phyloP scores from a whole-genome alignment of 176 grass and related monocot species.

The Rhynchospora breviuscula region DNA sequence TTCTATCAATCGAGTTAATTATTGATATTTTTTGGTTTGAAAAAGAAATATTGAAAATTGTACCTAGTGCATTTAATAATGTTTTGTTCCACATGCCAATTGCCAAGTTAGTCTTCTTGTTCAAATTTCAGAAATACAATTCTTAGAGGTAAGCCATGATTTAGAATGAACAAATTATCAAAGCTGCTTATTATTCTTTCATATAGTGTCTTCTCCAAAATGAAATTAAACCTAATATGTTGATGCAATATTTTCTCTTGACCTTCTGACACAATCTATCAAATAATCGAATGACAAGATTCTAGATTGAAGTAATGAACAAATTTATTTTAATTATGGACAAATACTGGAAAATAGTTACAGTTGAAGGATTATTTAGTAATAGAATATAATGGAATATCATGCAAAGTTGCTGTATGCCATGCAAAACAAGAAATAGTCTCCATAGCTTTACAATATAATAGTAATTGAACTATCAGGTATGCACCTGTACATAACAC shows the following conservation, averaged over 20 bases:
- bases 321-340: neutral
- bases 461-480: neutral
- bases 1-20: neutral
- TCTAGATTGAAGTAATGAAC: neutral
- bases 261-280: neutral
- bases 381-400: neutral
- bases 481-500: neutral
- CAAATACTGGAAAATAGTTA: neutral
- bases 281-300: neutral
- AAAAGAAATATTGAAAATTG: neutral
- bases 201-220: neutral
- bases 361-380: neutral
- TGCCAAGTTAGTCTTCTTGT: neutral
- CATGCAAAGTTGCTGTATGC: neutral
- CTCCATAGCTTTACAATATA: neutral
- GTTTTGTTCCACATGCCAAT: neutral
- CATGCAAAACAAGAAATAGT: constrained; percentile 9
- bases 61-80: neutral
- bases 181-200: neutral
- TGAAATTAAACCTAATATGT: neutral
- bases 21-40: neutral
- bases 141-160: neutral
- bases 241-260: neutral
- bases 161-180: neutral
- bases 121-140: neutral